These are phyloP conservation scores for Apiospora phragmitis DNA, from an alignment of 2,329 filamentous ascomycete species.

Conservation along the genomic window DNA sequence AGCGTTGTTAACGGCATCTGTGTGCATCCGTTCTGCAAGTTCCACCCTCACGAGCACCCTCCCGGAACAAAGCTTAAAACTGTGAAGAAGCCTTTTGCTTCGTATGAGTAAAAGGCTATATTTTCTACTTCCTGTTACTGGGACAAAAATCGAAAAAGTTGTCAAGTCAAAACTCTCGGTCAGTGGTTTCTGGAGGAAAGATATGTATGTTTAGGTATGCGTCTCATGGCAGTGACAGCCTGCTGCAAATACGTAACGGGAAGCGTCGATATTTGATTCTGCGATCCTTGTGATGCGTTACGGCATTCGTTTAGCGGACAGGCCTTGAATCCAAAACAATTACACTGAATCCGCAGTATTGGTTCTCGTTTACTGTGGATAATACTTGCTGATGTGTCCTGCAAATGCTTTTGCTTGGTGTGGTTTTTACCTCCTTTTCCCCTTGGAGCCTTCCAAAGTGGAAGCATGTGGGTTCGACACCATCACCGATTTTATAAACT, in stretches of 20 bases:
- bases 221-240: neutral
- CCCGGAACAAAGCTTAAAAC: conserved; percentile 53
- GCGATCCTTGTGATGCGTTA: neutral
- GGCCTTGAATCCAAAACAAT: neutral
- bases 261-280: neutral
- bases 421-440: neutral
- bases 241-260: neutral
- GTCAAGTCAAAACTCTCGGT: neutral
- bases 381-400: neutral
- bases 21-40: conserved; percentile 57
- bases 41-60: conserved; percentile 53
- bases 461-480: neutral
- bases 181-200: neutral
- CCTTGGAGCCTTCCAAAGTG: neutral
- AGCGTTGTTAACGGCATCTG: conserved; percentile 53
- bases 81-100: conserved; percentile 12
- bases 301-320: neutral
- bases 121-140: neutral
- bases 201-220: neutral
- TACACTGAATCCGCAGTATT: neutral
- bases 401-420: neutral
- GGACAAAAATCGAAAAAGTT: neutral
- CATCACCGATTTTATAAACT: neutral
- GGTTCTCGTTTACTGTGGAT: neutral
- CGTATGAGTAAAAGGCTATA: neutral